Base-by-base conservation (phyloP, 1,284 basidiomycete species). In the Ceratorhiza oryzae-sativae region DNA sequence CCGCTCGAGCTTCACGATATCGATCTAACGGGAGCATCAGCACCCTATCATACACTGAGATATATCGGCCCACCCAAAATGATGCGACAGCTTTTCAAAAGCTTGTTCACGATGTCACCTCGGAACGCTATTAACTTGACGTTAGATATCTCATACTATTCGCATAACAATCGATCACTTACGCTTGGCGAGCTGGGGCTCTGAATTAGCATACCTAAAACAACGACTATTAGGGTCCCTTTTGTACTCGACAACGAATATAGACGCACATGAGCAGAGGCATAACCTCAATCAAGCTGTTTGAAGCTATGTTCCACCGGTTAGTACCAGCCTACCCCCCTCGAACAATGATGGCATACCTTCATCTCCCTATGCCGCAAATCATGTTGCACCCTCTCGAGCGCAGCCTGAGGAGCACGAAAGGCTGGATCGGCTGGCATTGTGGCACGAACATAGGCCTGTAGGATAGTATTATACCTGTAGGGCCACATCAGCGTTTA, bases 281-380 rank as follows among this genome's bases (percentile, higher is more conserved):
- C 67, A 76, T 76, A 9, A 53, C 27, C 51, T 74, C 77, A 20
- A 80, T 79, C 10, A 81, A 75, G 78, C 63, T 45, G 73, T 76
- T 73, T 81, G 80, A 15, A 81, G 77, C 34, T 62, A 20, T n/a
- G 13, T 18, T 41, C 42, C 34, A 10, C 13, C 8, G 3, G 18
- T 53, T 27, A 59, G 23, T n/a, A 39, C 15, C 5, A 46, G 9
- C 20, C 1, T 27, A 23, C 18, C 39, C 41, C 2, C 12, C 4
- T 18, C 18, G 5, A 20, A 34, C 3, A 36, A 27, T 8, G n/a
- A 46, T 3, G 1, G 45, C 46, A n/a, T 32, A 62, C 60, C 60
- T 78, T 76, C 34, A 76, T 56, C 71, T 81, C 80, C 12, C 80
- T 75, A 42, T 75, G 75, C 15, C 76, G 74, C 32, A 81, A 73